Percentiles rank a stretch among this genome's conserved stretches.
Conservation (phyloP, 495 filamentous ascomycete genomes). For the Parachaetomium inaequale region DNA sequence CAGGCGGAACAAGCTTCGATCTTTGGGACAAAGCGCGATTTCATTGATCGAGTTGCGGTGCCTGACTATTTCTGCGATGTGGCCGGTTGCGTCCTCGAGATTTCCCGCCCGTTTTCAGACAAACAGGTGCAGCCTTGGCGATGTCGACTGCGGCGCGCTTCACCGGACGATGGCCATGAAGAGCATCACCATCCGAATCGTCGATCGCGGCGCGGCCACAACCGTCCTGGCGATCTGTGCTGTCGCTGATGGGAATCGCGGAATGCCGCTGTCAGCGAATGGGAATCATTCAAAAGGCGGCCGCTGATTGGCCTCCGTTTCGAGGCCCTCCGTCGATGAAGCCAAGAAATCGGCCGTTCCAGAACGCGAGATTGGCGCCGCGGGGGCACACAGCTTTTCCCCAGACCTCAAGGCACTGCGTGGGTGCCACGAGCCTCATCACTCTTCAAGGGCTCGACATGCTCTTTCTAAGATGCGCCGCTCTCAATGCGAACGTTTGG, state of each 20-base stretch:
- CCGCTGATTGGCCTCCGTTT: conserved; percentile 7
- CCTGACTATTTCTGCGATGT: neutral
- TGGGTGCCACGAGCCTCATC: neutral
- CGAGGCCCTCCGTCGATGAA: neutral
- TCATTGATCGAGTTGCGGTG: neutral
- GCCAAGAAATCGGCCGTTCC: conserved; percentile 23
- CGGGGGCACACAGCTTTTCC: neutral
- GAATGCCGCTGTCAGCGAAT: conserved; percentile 16
- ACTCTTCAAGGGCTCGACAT: too few species aligned
- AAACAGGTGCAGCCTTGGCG: neutral
- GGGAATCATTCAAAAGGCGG: conserved; percentile 8
- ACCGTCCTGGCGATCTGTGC: neutral
- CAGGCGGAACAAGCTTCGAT: conserved; percentile 5
- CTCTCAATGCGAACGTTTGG: too few species aligned
- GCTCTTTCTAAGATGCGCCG: too few species aligned
- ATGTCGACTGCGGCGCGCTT: neutral
- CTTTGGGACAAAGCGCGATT: neutral
- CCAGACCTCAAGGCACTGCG: neutral
- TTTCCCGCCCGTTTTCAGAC: neutral
- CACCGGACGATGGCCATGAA: neutral
- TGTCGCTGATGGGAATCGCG: conserved; percentile 9
- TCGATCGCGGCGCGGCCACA: neutral
- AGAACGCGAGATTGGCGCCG: conserved; percentile 22
- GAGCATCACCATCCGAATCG: neutral
- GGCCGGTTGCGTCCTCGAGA: neutral